A percentile compares a stretch with the other conserved stretches of the same genome.
These are phyloP conservation scores for Apostasia ramifera DNA, from an alignment of 106 monocot genomes.

Conservation along the genomic window DNA sequence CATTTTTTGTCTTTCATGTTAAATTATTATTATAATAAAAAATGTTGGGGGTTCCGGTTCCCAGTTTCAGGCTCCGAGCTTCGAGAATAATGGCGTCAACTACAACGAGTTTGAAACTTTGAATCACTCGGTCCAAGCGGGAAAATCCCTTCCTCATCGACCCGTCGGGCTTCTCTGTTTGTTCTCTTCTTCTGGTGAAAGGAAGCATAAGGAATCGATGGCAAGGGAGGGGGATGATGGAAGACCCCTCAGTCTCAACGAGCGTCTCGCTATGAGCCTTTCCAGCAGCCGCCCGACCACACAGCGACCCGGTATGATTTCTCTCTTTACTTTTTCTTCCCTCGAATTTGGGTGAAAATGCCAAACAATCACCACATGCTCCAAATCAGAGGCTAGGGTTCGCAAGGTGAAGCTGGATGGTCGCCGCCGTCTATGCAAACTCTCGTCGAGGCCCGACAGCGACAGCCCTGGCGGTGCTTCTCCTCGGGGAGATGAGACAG, in stretches of 20 bases:
- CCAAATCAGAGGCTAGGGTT: constrained; percentile 30
- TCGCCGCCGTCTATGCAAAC: constrained; percentile 90
- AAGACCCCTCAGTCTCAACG: constrained; percentile 88
- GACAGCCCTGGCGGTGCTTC: constrained; percentile 8
- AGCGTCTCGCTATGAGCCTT: constrained; percentile 42
- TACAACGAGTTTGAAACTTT: too few relatives aligned
- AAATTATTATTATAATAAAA: too few relatives aligned
- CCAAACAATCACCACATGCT: neutral
- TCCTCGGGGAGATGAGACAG: neutral
- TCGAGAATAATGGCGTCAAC: too few relatives aligned
- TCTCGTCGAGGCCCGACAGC: constrained; percentile 15
- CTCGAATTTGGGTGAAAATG: neutral
- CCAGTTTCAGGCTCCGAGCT: too few relatives aligned
- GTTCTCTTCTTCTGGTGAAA: neutral
- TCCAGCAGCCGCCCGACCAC: constrained; percentile 30
- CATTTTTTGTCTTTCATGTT: too few relatives aligned
- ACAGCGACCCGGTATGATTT: constrained; percentile 5
- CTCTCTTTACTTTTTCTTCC: constrained; percentile 1
- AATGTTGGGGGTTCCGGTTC: too few relatives aligned
- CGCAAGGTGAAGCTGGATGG: constrained; percentile 71
- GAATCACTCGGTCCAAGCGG: too few relatives aligned
- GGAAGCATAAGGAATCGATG: constrained; percentile 5
- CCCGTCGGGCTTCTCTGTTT: neutral
- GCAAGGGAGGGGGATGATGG: constrained; percentile 24
- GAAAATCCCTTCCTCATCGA: neutral